Conservation (phyloP, 78 protist species). For the Dictyostelium purpureum region DNA sequence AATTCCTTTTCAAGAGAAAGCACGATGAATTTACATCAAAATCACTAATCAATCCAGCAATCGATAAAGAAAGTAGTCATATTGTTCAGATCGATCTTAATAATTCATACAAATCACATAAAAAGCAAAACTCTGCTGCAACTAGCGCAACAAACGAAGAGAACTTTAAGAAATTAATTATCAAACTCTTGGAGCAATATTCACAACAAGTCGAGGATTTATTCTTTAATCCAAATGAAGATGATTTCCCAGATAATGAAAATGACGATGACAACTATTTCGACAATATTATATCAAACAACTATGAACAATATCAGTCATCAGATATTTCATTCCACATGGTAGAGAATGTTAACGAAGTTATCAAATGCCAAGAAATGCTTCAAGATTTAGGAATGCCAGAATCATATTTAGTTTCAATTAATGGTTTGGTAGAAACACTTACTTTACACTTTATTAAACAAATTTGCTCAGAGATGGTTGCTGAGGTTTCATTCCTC, state of each 20-base stretch:
- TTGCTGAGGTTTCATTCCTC: conserved; percentile 72
- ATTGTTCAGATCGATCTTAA: conserved; percentile 44
- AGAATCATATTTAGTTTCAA: conserved; percentile 14
- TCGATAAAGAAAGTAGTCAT: not conserved
- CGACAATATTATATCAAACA: not conserved
- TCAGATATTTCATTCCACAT: conserved; percentile 24
- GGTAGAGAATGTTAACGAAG: conserved; percentile 74
- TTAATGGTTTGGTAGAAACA: conserved; percentile 18
- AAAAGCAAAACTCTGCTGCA: conserved; percentile 60
- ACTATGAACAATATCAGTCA: not conserved
- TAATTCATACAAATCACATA: conserved; percentile 40
- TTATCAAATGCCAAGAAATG: conserved; percentile 61
- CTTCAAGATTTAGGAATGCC: conserved; percentile 36
- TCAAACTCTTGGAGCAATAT: not conserved
- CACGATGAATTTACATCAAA: conserved; percentile 20
- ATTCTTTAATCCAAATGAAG: conserved; percentile 25
- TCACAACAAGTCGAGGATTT: conserved; percentile 18
- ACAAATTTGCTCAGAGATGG: conserved; percentile 67
- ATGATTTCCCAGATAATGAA: not conserved
- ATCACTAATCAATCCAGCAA: not conserved
- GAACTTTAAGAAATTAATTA: conserved; percentile 28
- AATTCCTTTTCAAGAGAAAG: conserved; percentile 37
- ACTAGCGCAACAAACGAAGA: conserved; percentile 53
- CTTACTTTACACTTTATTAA: conserved; percentile 45
- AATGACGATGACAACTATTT: not conserved